Percentiles rank a stretch among this genome's conserved stretches.
Evolutionary conservation across 768 basidiomycete species (phyloP).

Genomic region (Russula compacta): DNA sequence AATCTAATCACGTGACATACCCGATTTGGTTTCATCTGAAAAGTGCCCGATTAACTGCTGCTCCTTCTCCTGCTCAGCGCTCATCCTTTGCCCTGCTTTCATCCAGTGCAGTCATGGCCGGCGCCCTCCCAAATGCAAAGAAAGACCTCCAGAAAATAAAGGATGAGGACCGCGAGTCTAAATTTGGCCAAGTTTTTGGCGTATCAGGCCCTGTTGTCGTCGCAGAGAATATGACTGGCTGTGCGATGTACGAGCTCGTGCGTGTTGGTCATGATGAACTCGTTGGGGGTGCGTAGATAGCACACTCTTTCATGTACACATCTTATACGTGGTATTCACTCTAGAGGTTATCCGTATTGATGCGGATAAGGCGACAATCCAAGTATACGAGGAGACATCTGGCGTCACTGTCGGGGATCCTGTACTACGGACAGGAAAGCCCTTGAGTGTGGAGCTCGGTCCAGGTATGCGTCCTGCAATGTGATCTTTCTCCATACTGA

Average conservation of each 20-base stretch:
- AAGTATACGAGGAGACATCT: constrained; percentile 99
- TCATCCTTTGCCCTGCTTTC: neutral
- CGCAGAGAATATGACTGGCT: constrained; percentile 92
- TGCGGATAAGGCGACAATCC: constrained; percentile 94
- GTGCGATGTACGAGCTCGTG: constrained; percentile 96
- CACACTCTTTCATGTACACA: neutral
- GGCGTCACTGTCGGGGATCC: constrained; percentile 99
- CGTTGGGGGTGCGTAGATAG: constrained; percentile 69
- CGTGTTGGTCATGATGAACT: constrained; percentile 98
- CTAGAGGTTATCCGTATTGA: constrained; percentile 99
- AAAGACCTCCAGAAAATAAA: constrained; percentile 77
- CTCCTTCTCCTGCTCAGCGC: too few species aligned
- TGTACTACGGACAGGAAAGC: constrained; percentile 94
- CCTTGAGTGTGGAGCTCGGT: constrained; percentile 93
- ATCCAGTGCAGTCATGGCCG: constrained; percentile 55
- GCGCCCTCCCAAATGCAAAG: constrained; percentile 87
- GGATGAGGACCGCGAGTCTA: constrained; percentile 84
- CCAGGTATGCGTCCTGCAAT: constrained; percentile 53
- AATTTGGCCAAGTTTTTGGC: constrained; percentile 83
- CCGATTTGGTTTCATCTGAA: constrained; percentile 4
- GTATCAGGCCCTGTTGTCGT: constrained; percentile 99
- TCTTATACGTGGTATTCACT: neutral
- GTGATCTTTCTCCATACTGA: neutral
- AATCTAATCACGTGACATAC: constrained; percentile 16
- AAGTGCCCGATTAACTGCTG: neutral